These are phyloP conservation scores for Ophiocordyceps sinensis DNA, from an alignment of 2,329 filamentous ascomycete species.

Conservation along the genomic window DNA sequence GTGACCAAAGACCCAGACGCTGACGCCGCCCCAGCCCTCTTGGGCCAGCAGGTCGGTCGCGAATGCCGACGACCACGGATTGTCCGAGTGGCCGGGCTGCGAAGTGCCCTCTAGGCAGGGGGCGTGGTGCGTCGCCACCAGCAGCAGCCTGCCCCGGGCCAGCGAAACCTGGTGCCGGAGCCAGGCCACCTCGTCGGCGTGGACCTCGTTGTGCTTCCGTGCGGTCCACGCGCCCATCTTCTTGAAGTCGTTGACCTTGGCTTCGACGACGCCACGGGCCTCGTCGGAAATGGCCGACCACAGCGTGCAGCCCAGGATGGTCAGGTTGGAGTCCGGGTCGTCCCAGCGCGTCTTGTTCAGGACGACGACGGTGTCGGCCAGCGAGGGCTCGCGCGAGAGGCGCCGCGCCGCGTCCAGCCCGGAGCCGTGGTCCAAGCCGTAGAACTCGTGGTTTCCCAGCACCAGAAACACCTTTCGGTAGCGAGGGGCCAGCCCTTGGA, in stretches of 20 bases:
- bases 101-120: conserved; percentile 34
- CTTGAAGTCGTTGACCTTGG: conserved; percentile 37
- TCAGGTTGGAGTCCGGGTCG: conserved; percentile 26
- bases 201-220: conserved; percentile 30
- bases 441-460: conserved; percentile 41
- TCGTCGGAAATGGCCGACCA: conserved; percentile 35
- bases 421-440: conserved; percentile 23
- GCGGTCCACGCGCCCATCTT: conserved; percentile 37
- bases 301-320: conserved; percentile 41
- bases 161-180: conserved; percentile 17
- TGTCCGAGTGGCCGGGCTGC: conserved; percentile 30
- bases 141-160: conserved; percentile 13
- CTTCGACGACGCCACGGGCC: conserved; percentile 21
- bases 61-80: conserved; percentile 34
- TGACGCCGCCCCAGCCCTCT: conserved; percentile 17
- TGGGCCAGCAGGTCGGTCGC: conserved; percentile 29
- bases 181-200: conserved; percentile 35
- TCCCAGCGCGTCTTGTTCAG: conserved; percentile 26
- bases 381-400: conserved; percentile 21
- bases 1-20: conserved; percentile 32
- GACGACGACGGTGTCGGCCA: conserved; percentile 23
- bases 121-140: conserved; percentile 44
- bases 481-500: conserved; percentile 22
- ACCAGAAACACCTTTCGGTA: conserved; percentile 32
- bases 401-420: conserved; percentile 21